Evolutionary conservation across 2,329 filamentous ascomycete genomes (phyloP).

Genomic region (Thielaviopsis punctulata): DNA sequence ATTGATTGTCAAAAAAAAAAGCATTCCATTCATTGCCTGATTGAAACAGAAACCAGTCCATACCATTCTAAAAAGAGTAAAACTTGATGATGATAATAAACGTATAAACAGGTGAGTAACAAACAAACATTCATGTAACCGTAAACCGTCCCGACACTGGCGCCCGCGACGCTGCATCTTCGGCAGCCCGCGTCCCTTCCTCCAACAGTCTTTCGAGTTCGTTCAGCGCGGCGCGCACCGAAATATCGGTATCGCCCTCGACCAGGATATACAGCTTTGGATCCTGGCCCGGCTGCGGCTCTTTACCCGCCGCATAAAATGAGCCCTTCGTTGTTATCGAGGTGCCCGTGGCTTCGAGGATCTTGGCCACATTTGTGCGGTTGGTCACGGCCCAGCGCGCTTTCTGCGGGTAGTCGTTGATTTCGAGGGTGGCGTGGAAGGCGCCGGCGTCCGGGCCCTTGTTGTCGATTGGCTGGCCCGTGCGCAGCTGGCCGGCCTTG

Average conservation of each 20-base stretch:
- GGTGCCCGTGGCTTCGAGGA: conserved; percentile 82
- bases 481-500: conserved; percentile 73
- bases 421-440: conserved; percentile 92
- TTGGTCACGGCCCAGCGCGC: conserved; percentile 98
- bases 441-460: conserved; percentile 93
- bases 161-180: conserved; percentile 67
- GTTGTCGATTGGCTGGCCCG: conserved; percentile 92
- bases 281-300: conserved; percentile 54
- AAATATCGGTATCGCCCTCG: conserved; percentile 87
- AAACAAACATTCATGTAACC: conserved; percentile 42
- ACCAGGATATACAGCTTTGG: conserved; percentile 98
- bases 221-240: conserved; percentile 76
- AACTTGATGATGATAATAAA: too few relatives aligned
- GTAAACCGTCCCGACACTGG: conserved; percentile 72
- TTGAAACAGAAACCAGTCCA: too few relatives aligned
- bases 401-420: conserved; percentile 99
- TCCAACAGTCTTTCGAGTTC: conserved; percentile 77
- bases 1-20: too few relatives aligned
- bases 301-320: conserved; percentile 71
- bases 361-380: conserved; percentile 94
- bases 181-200: conserved; percentile 79
- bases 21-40: too few relatives aligned
- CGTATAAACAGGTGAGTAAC: too few relatives aligned
- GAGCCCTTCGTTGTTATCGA: conserved; percentile 96
- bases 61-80: too few relatives aligned